Evolutionary conservation across 352 stramenopile species (phyloP).

Genomic region (Globisporangium iwayamae): DNA sequence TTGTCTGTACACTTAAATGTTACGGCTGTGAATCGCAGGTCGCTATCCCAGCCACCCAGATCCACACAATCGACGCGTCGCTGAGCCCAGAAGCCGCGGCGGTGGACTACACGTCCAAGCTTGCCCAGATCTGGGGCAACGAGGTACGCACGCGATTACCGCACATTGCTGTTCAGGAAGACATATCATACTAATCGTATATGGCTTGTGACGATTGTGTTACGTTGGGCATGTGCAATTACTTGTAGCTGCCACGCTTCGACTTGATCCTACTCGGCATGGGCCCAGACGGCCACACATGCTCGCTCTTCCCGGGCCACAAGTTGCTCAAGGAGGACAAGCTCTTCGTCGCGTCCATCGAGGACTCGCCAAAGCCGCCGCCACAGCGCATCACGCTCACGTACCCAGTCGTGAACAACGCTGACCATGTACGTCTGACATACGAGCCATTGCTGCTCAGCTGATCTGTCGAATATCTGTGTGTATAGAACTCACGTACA

Average conservation of each 20-base stretch:
- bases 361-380: slow-evolving; percentile 97
- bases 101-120: slow-evolving; percentile 71
- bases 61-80: slow-evolving; percentile 91
- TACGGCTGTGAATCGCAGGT: slow-evolving; percentile 30
- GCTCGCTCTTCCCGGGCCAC: slow-evolving; percentile 96
- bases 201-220: neutral
- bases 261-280: slow-evolving; percentile 97
- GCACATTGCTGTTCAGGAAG: neutral
- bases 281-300: slow-evolving; percentile 98
- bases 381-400: slow-evolving; percentile 96
- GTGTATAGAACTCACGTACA: neutral
- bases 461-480: slow-evolving; percentile 13
- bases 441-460: neutral
- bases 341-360: slow-evolving; percentile 91
- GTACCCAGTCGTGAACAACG: slow-evolving; percentile 93
- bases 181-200: neutral
- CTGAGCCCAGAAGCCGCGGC: slow-evolving; percentile 58
- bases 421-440: slow-evolving; percentile 51
- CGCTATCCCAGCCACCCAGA: slow-evolving; percentile 68
- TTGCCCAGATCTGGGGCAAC: slow-evolving; percentile 55
- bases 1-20: neutral
- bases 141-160: slow-evolving; percentile 27
- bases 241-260: slow-evolving; percentile 77
- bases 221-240: neutral
- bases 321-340: slow-evolving; percentile 84